These are phyloP conservation scores for Hortaea sp. DNA, from an alignment of 2,329 filamentous ascomycete genomes.

Conservation along the genomic window DNA sequence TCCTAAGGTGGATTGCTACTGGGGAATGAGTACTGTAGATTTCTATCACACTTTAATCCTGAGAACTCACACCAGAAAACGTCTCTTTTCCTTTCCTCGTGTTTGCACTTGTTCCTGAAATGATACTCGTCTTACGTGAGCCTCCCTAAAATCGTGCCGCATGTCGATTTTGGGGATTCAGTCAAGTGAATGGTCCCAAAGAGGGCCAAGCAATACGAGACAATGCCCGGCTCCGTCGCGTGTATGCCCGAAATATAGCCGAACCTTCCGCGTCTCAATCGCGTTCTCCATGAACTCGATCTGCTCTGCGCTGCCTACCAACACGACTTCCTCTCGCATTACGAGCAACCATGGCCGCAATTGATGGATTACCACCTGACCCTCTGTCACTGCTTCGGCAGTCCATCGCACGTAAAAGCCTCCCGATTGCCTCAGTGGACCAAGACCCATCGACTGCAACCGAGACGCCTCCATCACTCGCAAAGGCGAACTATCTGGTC, in stretches of 20 bases:
- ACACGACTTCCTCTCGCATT: background rate
- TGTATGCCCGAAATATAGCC: background rate
- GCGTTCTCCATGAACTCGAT: background rate
- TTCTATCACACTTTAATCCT: too few species aligned
- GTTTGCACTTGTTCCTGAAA: too few species aligned
- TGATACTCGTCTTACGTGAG: too few species aligned
- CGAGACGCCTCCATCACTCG: slow-evolving; percentile 52
- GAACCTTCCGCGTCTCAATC: background rate
- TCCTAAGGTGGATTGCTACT: slow-evolving; percentile 15
- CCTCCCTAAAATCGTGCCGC: too few species aligned
- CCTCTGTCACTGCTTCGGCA: slow-evolving; percentile 75
- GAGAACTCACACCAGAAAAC: too few species aligned
- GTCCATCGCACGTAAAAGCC: slow-evolving; percentile 60
- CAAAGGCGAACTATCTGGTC: slow-evolving; percentile 58
- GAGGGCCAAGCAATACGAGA: too few species aligned
- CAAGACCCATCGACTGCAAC: slow-evolving; percentile 53
- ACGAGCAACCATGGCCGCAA: background rate
- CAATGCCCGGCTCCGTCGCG: too few species aligned
- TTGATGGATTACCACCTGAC: slow-evolving; percentile 31
- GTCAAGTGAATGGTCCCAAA: too few species aligned
- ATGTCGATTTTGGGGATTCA: too few species aligned
- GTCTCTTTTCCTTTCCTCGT: too few species aligned
- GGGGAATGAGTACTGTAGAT: background rate
- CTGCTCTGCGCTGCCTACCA: background rate
- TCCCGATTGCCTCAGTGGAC: slow-evolving; percentile 65